Base-by-base conservation (phyloP, 805 yeast genomes). In the Lipomyces starkeyi region DNA sequence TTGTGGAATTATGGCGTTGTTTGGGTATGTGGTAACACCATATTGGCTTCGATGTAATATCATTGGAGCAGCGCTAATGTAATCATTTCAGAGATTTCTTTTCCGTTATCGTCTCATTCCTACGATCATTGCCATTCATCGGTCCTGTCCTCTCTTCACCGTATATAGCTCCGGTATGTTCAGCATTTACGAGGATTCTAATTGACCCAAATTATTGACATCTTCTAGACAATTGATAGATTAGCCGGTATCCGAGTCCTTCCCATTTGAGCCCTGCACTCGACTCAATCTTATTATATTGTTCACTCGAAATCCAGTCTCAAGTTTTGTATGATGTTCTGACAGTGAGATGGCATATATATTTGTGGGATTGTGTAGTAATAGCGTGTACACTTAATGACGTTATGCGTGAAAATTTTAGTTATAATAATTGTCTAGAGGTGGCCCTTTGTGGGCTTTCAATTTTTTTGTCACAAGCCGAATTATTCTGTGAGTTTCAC, bases 81-180 rank as follows among this genome's bases (percentile, higher is more conserved):
- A n/a, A 11, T 20, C 43, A 14, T 14, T 37, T 25, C 49, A 61
- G 93, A 49, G 98, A 95, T 79, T 93, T 95, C 78, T 91, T 94
- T 75, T 92, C 72, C 32, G 91, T 96, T 13, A 88, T 95, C 58
- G 86, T 94, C 13, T 90, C 91, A 73, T 94, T 95, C 76, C 83
- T 94, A 74, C 84, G 98, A 78, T 89, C 96, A 5, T 78, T 94
- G 74, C 99, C 99, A 2, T 77, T 90, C 67, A 87, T 95, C 69
- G 98, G 98, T 0, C 93, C 96, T 32, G 66, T 93, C 5, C 83
- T 95, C 63, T 88, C 93, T 47, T 87, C 89, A 76, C 98, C 98
- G 1, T 78, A 80, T 7, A 79, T 95, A 37, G 97, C 97, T 3
- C 98, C 98, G 20, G 82, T 82, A 71, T 58, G 78, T 71, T 52